phyloP scores from a whole-genome alignment of 495 filamentous ascomycete species.

The Xanthoparmelia taractica region DNA sequence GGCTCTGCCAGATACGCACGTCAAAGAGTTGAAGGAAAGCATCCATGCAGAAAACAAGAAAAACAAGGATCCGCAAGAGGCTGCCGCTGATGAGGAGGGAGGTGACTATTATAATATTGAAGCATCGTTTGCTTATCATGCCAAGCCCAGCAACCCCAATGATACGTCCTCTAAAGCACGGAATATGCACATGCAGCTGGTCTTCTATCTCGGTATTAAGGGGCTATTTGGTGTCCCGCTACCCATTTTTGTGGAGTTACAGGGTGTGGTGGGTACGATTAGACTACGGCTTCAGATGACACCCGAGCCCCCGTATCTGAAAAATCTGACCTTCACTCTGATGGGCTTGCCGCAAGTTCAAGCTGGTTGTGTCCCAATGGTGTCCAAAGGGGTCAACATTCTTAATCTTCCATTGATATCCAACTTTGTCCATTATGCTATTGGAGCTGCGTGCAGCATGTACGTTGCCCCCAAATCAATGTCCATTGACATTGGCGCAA shows the following conservation, averaged over 20 bases:
- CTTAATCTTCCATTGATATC: slow-evolving; percentile 88
- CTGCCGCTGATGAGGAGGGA: slow-evolving; percentile 81
- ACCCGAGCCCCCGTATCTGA: slow-evolving; percentile 83
- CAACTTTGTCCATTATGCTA: slow-evolving; percentile 96
- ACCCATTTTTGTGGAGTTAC: slow-evolving; percentile 81
- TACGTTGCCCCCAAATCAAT: slow-evolving; percentile 96
- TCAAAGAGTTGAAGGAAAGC: slow-evolving; percentile 68
- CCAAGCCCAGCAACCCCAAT: slow-evolving; percentile 56
- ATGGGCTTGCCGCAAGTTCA: slow-evolving; percentile 86
- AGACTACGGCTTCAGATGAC: slow-evolving; percentile 75
- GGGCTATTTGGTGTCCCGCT: slow-evolving; percentile 76
- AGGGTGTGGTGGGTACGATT: slow-evolving; percentile 78
- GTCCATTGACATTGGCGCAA: slow-evolving; percentile 82
- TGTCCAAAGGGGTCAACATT: slow-evolving; percentile 81
- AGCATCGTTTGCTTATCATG: slow-evolving; percentile 88
- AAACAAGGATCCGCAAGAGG: slow-evolving; percentile 77
- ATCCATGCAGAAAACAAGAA: slow-evolving; percentile 72
- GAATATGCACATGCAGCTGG: slow-evolving; percentile 94
- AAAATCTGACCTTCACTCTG: slow-evolving; percentile 83
- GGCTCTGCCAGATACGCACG: slow-evolving; percentile 74
- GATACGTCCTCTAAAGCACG: slow-evolving; percentile 68
- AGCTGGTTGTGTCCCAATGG: slow-evolving; percentile 87
- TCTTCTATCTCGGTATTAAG: slow-evolving; percentile 87
- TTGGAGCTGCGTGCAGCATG: slow-evolving; percentile 74
- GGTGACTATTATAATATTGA: slow-evolving; percentile 94